Base-by-base conservation (phyloP, 2,329 filamentous ascomycete genomes). In the Sphaerostilbella broomeana region DNA sequence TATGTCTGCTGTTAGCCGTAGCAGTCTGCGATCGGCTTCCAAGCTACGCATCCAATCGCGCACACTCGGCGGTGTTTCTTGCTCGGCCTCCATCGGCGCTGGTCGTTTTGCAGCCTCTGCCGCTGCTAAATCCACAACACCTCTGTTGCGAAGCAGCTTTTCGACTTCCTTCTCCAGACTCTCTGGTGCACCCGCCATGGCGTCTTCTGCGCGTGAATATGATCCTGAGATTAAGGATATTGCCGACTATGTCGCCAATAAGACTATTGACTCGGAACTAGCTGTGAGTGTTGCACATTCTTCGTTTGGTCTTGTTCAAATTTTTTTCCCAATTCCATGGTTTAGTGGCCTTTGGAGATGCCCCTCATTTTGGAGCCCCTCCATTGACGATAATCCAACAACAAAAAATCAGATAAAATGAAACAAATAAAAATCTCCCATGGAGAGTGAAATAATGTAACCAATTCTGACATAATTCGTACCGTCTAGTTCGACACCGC, bases 201-300 rank as follows among this genome's bases (percentile, higher is more conserved):
- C 75, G 57, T 60, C 70, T 30, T 61, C 69, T 55, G 57, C 64
- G 45, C 67, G 75, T 61, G 73, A 80, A 52, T 95, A 90, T 65
- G 90, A 97, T 61, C 79, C 84, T 48, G 90, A 95, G 70, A 92
- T 97, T 65, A 81, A 80, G 64, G 89, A 97, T 62, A 95, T 98
- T 73, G 90, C 90, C 47, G 79, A 75, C 67, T 98, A 95, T 68
- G 84, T 97, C 61, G 86, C 94, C 74, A 86, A 89, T 63, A 90
- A 89, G 65, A 75, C 86, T 43, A 84, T 97, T 58, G 75, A 90
- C 54, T 97, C 90, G 20, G 86, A 94, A 51, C 76, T 98, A 56
- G 92, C 92, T 60, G 89, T 95, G 73, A 67, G 87, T 70, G n/a
- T 22, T 18, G 4, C 11, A 8, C 13, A 16, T 17, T 21, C 19